Percentiles rank a stretch among this genome's conserved stretches.
Evolutionary conservation across 2,329 filamentous ascomycete species (phyloP).

Genomic region (Exophiala phaeomuriformis): DNA sequence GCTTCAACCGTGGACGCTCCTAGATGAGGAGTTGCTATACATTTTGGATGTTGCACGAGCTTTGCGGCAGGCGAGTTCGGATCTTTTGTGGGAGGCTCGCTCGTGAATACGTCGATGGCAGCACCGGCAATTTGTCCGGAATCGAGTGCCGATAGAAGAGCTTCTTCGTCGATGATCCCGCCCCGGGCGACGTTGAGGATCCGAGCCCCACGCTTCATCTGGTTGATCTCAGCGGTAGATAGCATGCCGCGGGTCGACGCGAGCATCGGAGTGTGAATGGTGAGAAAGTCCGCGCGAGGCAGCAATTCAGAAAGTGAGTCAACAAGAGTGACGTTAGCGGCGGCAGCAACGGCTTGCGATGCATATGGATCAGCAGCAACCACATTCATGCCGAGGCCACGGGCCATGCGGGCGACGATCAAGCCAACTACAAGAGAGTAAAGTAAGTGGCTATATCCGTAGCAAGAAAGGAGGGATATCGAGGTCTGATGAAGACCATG

Average conservation of each 20-base stretch:
- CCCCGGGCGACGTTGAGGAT: conserved; percentile 74
- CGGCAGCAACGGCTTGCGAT: conserved; percentile 60
- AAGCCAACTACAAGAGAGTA: conserved; percentile 50
- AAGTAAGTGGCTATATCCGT: background rate
- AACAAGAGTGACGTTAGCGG: conserved; percentile 60
- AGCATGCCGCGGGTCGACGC: conserved; percentile 70
- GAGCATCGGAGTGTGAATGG: conserved; percentile 72
- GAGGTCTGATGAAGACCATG: background rate
- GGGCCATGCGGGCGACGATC: conserved; percentile 71
- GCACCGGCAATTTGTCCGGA: conserved; percentile 66
- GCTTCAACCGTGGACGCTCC: conserved; percentile 75
- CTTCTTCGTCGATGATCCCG: conserved; percentile 70
- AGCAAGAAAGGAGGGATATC: background rate
- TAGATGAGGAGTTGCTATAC: conserved; percentile 71
- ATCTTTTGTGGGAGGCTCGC: conserved; percentile 57
- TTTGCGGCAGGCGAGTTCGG: conserved; percentile 54
- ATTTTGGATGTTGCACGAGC: conserved; percentile 61
- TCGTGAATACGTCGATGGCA: conserved; percentile 71
- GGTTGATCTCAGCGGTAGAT: conserved; percentile 55
- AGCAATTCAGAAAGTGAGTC: conserved; percentile 54
- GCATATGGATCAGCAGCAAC: conserved; percentile 72
- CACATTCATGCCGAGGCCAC: conserved; percentile 69
- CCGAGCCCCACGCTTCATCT: conserved; percentile 66
- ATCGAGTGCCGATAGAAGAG: conserved; percentile 63
- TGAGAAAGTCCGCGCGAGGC: conserved; percentile 64